Conservation (phyloP, 768 basidiomycete genomes). For the Mycena vulgaris region DNA sequence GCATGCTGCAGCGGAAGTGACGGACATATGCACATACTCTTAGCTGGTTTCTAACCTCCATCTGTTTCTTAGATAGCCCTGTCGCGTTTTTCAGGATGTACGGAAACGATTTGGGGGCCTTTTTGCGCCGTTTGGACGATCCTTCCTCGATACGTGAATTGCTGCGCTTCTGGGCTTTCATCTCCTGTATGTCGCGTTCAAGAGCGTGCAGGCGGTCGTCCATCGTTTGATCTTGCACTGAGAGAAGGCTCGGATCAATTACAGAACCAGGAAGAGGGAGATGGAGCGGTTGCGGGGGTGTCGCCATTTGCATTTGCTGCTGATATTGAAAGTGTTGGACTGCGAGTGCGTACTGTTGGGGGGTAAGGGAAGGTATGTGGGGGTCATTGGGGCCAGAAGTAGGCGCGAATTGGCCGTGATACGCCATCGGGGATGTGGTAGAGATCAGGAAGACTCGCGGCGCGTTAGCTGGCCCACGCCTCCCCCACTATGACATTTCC, state of each 20-base stretch:
- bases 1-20: neutral
- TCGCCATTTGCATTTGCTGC: neutral
- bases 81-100: neutral
- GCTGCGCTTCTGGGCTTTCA: neutral
- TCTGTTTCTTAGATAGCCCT: neutral
- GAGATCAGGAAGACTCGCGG: neutral
- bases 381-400: neutral
- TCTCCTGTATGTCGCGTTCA: neutral
- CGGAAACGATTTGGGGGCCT: neutral
- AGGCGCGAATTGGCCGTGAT: neutral
- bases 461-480: too few species aligned
- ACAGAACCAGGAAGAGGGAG: neutral
- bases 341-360: neutral
- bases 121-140: neutral
- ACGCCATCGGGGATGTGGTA: neutral
- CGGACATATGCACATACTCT: neutral
- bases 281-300: neutral
- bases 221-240: neutral
- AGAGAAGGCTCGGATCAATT: neutral
- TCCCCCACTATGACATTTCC: too few species aligned
- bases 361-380: neutral
- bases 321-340: neutral
- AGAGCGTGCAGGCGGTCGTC: neutral
- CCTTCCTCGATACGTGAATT: neutral
- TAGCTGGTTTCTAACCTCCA: neutral